Conservation (phyloP, 495 filamentous ascomycete species). For the Penicillium manginii region DNA sequence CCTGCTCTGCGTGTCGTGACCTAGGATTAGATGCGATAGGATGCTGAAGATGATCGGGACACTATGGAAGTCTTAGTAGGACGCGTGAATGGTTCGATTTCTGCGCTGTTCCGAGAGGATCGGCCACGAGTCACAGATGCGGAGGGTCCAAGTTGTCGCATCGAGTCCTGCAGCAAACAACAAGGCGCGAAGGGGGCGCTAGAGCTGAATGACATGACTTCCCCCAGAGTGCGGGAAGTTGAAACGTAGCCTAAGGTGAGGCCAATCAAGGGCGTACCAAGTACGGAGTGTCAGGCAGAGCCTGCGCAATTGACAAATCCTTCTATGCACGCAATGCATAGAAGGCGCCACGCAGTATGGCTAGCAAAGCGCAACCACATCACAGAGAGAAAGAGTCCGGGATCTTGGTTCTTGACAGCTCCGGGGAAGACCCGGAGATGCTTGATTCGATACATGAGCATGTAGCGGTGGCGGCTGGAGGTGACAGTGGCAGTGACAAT, state of each 20-base stretch:
- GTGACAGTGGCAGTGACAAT: slow-evolving; percentile 1
- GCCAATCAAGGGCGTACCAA: slow-evolving; percentile 4
- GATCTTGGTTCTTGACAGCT: slow-evolving; percentile 10
- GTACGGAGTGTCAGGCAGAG: slow-evolving; percentile 21
- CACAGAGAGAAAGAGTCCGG: background rate
- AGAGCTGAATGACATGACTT: background rate
- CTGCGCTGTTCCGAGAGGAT: slow-evolving; percentile 1
- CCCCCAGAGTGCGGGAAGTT: background rate
- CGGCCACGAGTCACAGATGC: slow-evolving; percentile 20
- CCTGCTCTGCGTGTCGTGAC: slow-evolving; percentile 7
- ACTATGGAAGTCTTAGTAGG: background rate
- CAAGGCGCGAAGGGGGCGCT: background rate
- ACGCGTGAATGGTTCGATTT: slow-evolving; percentile 1
- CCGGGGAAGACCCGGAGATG: slow-evolving; percentile 2
- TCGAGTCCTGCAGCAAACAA: slow-evolving; percentile 11
- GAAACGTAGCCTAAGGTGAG: background rate
- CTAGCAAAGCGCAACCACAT: slow-evolving; percentile 1
- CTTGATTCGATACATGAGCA: slow-evolving; percentile 11
- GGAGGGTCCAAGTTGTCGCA: slow-evolving; percentile 2
- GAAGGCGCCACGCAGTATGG: slow-evolving; percentile 20
- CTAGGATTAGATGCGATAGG: background rate
- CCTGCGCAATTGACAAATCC: slow-evolving; percentile 20
- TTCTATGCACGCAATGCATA: slow-evolving; percentile 32
- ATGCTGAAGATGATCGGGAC: slow-evolving; percentile 3
- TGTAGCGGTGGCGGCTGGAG: slow-evolving; percentile 36